Conservation (phyloP, 345 rosid species). For the Acer saccharum region DNA sequence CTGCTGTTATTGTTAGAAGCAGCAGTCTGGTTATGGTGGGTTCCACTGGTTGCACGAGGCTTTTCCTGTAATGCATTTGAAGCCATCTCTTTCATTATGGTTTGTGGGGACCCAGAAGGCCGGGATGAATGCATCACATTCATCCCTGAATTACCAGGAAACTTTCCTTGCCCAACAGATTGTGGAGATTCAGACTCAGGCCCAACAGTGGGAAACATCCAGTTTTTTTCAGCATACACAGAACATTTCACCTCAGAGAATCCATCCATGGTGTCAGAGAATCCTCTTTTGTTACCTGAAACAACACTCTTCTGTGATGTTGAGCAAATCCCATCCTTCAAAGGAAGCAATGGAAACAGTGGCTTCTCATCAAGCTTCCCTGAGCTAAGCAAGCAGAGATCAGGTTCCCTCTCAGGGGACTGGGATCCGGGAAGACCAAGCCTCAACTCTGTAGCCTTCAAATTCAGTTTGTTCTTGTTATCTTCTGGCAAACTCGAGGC, state of each 20-base stretch:
- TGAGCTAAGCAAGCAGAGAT: constrained; percentile 42
- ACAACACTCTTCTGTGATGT: constrained; percentile 50
- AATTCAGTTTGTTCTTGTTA: constrained; percentile 57
- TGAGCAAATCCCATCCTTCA: constrained; percentile 52
- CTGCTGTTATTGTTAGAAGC: constrained; percentile 45
- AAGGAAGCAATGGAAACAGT: constrained; percentile 74
- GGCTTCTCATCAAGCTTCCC: constrained; percentile 69
- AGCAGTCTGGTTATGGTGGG: constrained; percentile 32
- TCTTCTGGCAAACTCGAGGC: constrained; percentile 47
- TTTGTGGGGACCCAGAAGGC: constrained; percentile 41
- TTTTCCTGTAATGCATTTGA: constrained; percentile 42
- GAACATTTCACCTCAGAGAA: constrained; percentile 64
- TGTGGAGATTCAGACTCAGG: constrained; percentile 46
- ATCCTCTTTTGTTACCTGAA: constrained; percentile 84
- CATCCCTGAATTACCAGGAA: constrained; percentile 47
- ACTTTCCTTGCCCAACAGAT: constrained; percentile 41
- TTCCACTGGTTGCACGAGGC: constrained; percentile 25
- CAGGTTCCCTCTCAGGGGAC: constrained; percentile 63
- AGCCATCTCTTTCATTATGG: constrained; percentile 45
- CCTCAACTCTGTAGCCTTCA: constrained; percentile 84
- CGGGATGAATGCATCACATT: constrained; percentile 49
- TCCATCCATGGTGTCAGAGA: constrained; percentile 71
- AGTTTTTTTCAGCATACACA: constrained; percentile 53
- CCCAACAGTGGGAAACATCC: constrained; percentile 56
- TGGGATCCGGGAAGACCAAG: constrained; percentile 87